Conservation (phyloP, 805 yeast species). For the Pichia occidentalis region DNA sequence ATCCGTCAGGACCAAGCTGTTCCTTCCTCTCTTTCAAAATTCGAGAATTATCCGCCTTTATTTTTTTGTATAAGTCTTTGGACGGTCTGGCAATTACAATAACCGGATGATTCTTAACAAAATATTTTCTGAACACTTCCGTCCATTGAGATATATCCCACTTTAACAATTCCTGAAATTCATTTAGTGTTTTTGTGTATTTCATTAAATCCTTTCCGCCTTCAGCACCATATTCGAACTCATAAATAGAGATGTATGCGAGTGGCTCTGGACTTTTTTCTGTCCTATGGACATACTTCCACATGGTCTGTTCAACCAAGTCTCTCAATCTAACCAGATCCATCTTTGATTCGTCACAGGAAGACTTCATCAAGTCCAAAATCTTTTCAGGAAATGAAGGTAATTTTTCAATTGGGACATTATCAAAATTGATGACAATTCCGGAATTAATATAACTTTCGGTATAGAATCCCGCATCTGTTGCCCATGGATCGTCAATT, state of each 20-base stretch:
- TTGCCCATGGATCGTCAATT: slow-evolving; percentile 73
- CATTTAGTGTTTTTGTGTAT: slow-evolving; percentile 51
- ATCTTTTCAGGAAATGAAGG: slow-evolving; percentile 47
- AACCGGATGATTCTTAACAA: slow-evolving; percentile 57
- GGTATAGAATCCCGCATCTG: slow-evolving; percentile 59
- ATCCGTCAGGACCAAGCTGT: slow-evolving; percentile 54
- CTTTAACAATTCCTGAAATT: slow-evolving; percentile 46
- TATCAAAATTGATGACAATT: slow-evolving; percentile 51
- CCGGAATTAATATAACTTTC: slow-evolving; percentile 66
- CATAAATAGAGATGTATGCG: slow-evolving; percentile 62
- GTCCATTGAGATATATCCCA: slow-evolving; percentile 75
- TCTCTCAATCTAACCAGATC: slow-evolving; percentile 64
- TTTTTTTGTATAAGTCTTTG: slow-evolving; percentile 42
- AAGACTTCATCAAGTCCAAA: slow-evolving; percentile 45
- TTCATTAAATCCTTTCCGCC: slow-evolving; percentile 51
- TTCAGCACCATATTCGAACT: slow-evolving; percentile 69
- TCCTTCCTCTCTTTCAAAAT: slow-evolving; percentile 43
- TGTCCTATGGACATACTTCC: slow-evolving; percentile 52
- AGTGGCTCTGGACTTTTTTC: slow-evolving; percentile 60
- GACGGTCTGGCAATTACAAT: slow-evolving; percentile 73
- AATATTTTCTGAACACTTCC: slow-evolving; percentile 40
- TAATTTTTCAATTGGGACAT: slow-evolving; percentile 69
- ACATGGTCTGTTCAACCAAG: slow-evolving; percentile 56
- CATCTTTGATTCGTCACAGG: slow-evolving; percentile 42
- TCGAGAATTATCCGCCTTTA: slow-evolving; percentile 46